A percentile compares a stretch with the other conserved stretches of the same genome.
Conservation (phyloP, 192 early-diverging fungal genomes). For the Coemansia asiatica region DNA sequence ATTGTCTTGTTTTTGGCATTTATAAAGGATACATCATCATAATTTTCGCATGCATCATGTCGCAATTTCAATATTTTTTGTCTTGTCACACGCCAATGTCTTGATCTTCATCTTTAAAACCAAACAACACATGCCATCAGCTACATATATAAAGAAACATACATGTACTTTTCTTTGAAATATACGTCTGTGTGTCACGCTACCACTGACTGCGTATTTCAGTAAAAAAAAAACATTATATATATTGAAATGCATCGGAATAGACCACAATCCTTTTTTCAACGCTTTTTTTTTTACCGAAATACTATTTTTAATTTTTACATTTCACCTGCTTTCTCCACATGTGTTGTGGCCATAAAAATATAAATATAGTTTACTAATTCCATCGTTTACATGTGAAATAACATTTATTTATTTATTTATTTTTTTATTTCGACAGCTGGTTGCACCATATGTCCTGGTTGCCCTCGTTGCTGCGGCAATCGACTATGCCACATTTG, state of each 20-base stretch:
- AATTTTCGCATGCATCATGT: neutral
- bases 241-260: too few relatives aligned
- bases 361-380: too few relatives aligned
- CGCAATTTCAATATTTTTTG: neutral
- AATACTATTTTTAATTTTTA: neutral
- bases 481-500: constrained; percentile 73
- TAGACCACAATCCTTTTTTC: too few relatives aligned
- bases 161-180: neutral
- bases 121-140: neutral
- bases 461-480: constrained; percentile 74
- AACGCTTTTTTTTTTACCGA: too few relatives aligned
- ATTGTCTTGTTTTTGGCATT: too few relatives aligned
- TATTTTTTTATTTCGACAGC: constrained; percentile 21
- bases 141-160: neutral
- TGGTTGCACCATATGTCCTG: constrained; percentile 70
- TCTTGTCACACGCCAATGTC: neutral
- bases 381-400: constrained; percentile 12
- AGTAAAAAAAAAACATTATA: too few relatives aligned
- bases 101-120: neutral
- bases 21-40: neutral
- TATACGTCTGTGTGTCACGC: neutral
- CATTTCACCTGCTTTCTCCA: neutral
- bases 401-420: neutral
- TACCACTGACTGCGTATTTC: too few relatives aligned
- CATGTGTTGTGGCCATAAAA: constrained; percentile 1